A percentile compares a stretch with the other conserved stretches of the same genome.
Evolutionary conservation across 73 alveolate genomes (phyloP).

Genomic region (Tetrahymena elliotti): DNA sequence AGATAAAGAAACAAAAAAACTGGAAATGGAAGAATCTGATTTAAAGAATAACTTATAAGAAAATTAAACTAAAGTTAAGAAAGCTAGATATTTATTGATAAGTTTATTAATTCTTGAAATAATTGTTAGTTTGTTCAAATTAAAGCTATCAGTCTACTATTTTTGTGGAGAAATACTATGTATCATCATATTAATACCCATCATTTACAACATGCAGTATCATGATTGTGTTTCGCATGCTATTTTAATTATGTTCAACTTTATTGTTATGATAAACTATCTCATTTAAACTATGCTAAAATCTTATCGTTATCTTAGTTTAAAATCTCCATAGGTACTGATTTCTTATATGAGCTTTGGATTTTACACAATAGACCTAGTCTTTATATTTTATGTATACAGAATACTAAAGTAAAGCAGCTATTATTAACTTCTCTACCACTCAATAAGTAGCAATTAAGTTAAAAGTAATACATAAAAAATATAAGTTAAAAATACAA

Average conservation of each 20-base stretch:
- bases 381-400: neutral
- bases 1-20: neutral
- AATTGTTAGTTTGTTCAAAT: neutral
- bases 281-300: neutral
- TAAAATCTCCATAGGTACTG: neutral
- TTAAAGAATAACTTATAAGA: neutral
- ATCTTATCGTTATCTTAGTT: neutral
- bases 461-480: neutral
- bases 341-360: neutral
- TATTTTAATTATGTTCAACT: neutral
- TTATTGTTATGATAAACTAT: neutral
- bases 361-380: neutral
- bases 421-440: neutral
- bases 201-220: neutral
- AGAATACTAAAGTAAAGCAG: neutral
- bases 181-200: neutral
- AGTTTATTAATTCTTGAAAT: neutral
- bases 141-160: neutral
- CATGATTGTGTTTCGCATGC: neutral
- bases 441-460: neutral
- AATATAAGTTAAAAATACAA: no score
- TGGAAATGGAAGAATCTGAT: neutral
- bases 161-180: neutral
- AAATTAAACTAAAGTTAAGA: neutral
- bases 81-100: neutral